These are phyloP conservation scores for Hymenoscyphus fructigenus DNA, from an alignment of 2,329 filamentous ascomycete genomes.

Conservation along the genomic window DNA sequence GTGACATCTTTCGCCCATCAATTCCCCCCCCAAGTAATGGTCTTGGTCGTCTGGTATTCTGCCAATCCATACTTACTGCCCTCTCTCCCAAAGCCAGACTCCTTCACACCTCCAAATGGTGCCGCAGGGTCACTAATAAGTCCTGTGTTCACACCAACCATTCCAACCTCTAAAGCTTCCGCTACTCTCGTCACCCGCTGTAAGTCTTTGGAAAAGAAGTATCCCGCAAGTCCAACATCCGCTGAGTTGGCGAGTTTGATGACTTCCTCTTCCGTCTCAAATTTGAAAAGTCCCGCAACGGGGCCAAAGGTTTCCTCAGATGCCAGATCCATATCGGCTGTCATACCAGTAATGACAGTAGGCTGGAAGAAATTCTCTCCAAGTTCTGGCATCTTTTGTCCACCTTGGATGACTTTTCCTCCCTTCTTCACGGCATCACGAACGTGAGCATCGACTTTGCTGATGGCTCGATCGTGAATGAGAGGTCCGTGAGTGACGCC, in stretches of 20 bases:
- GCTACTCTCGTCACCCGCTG: constrained; percentile 60
- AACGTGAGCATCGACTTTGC: constrained; percentile 78
- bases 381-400: constrained; percentile 69
- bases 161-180: constrained; percentile 76
- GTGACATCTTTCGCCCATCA: neutral
- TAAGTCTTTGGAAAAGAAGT: constrained; percentile 78
- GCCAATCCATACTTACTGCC: constrained; percentile 53
- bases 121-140: constrained; percentile 54
- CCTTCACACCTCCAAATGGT: constrained; percentile 58
- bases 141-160: constrained; percentile 84
- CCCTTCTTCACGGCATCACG: constrained; percentile 77
- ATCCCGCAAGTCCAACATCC: constrained; percentile 87
- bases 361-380: constrained; percentile 87
- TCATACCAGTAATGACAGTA: constrained; percentile 88
- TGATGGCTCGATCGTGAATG: constrained; percentile 79
- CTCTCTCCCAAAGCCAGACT: constrained; percentile 55
- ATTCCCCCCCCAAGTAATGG: constrained; percentile 51
- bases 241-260: constrained; percentile 77
- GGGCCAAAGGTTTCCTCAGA: constrained; percentile 94
- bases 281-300: constrained; percentile 85
- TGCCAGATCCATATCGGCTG: constrained; percentile 77
- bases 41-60: constrained; percentile 54
- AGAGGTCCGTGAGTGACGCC: constrained; percentile 77
- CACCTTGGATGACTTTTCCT: constrained; percentile 71
- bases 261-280: constrained; percentile 86